Base-by-base conservation (phyloP, 345 rosid species). In the Rhodomyrtus tomentosa region DNA sequence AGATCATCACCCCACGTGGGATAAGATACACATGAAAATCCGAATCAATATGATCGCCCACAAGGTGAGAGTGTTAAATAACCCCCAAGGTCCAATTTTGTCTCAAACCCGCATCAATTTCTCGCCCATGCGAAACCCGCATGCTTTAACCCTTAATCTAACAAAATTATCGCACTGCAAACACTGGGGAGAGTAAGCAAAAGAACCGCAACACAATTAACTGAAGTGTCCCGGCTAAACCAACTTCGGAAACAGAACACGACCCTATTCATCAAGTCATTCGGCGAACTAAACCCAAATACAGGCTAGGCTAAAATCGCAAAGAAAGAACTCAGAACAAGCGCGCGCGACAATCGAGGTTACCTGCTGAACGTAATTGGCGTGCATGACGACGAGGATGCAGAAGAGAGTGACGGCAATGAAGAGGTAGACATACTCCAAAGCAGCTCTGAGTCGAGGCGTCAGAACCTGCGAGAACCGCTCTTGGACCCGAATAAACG, bases 321-420 rank as follows among this genome's bases (percentile, higher is more conserved):
- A 11, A 22, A 15, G 53, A 50, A 18, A 58, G 24, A 45, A 80
- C 15, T 5, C 3, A 27, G 48, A 72, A 27, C 51, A 74, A 49
- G n/a, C 22, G 20, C 21, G 58, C 36, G 45, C 22, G 29, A 15
- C 54, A 51, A 76, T 27, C 14, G 15, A 32, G 29, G 38, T 80
- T 79, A 97, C 99, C 96, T 95, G 98, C 73, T 96, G 99, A 82
- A 98, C 99, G 84, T 93, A 98, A 91, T 98, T 98, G 90, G 99
- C 99, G 92, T 98, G 99, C 99, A 96, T 95, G 81, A 95, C 96
- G 83, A 98, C 98, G 51, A 98, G 99, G 85, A 98, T 93, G 84
- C 92, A 93, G 85, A 98, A 98, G 89, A 93, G 92, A 84, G 96
- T 93, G 88, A 96, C 87, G 85, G 99, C 99, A 15, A 93, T 87